Percentiles rank a stretch among this genome's conserved stretches.
Conservation (phyloP, 129 eudicot species). For the Flaveria ramosissima region DNA sequence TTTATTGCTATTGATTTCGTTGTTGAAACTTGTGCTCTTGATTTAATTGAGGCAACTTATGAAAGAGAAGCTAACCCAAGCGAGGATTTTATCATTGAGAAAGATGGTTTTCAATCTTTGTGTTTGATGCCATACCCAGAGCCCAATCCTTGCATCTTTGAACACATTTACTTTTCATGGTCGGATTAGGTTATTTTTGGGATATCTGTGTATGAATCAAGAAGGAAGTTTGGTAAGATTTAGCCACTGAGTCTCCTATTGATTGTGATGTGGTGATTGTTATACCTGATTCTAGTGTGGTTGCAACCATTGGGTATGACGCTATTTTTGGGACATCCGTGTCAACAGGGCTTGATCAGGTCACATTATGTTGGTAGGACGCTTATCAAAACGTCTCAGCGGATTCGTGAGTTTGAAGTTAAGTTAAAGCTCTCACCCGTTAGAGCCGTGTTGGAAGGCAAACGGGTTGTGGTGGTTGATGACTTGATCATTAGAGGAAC, state of each 20-base stretch:
- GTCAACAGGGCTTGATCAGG: conserved; percentile 91
- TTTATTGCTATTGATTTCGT: conserved; percentile 65
- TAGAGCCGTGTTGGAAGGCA: conserved; percentile 70
- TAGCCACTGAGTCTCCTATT: conserved; percentile 62
- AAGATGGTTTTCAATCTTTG: conserved; percentile 60
- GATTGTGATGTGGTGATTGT: conserved; percentile 95
- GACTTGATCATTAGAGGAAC: conserved; percentile 95
- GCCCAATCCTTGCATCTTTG: conserved; percentile 78
- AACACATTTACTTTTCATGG: conserved; percentile 77
- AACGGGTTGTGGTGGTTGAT: conserved; percentile 89
- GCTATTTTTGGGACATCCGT: too few relatives aligned
- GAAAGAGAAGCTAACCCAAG: conserved; percentile 84
- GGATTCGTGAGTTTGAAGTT: conserved; percentile 89
- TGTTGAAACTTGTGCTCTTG: conserved; percentile 85
- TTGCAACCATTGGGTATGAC: conserved; percentile 91
- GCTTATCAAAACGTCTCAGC: conserved; percentile 82
- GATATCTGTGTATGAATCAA: conserved; percentile 73
- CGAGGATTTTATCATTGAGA: conserved; percentile 74
- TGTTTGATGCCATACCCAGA: conserved; percentile 70
- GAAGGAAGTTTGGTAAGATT: conserved; percentile 67
- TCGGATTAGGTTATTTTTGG: conserved; percentile 84
- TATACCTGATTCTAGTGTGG: conserved; percentile 91
- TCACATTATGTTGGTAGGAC: conserved; percentile 91
- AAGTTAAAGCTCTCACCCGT: conserved; percentile 82
- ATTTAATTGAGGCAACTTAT: conserved; percentile 74